Evolutionary conservation across 345 rosid genomes (phyloP), one percentile per base, ranked within the genome.

Genomic region (Eucalyptus cloeziana): DNA sequence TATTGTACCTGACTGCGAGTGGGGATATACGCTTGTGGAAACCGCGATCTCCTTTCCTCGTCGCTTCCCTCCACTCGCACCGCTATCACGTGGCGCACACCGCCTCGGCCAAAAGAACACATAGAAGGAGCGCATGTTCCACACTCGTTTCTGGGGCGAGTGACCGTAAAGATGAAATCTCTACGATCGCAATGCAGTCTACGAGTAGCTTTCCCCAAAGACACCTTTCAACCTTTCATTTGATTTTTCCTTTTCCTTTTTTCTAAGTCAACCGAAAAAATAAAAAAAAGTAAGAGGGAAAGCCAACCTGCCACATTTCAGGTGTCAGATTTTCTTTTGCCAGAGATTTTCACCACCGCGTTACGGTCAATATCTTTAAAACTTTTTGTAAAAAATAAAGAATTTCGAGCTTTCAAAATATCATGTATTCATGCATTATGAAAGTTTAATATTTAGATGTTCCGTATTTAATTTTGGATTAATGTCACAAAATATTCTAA

Each of bases 121-220:
- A 0, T 52, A 0, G 2, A 69, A 69, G 44, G 7, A 5, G 80
- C 80, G 44, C 19, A 44, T 33, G 24, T 25, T 4, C 2, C 24
- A 9, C 44, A 16, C 80, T 33, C 44, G 22, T 33, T 69, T 10
- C 24, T 10, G 21, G 43, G 21, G 24, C 80, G 80, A 69, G 80
- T 69, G 80, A 40, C 80, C 43, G 40, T n/a, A 64, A 64, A 64
- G 6, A 16, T 64, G 21, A n/a, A 64, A 56, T 64, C 76, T n/a
- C 76, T 15, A 64, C 37, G 10, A n/a, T 64, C 76, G 62, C 13
- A 6, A 13, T 64, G 76, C 40, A 15, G 33, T 13, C 16, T 30
- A 62, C 71, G 33, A 62, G 71, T 13, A 13, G 71, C 17, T 30
- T 30, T 30, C 17, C 33, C 71, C 17, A 3, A 31, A 31, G 14